A percentile compares a stretch with the other conserved stretches of the same genome.
Conservation (phyloP, 108 stramenopile genomes). For the Cafeteria roenbergensis region DNA sequence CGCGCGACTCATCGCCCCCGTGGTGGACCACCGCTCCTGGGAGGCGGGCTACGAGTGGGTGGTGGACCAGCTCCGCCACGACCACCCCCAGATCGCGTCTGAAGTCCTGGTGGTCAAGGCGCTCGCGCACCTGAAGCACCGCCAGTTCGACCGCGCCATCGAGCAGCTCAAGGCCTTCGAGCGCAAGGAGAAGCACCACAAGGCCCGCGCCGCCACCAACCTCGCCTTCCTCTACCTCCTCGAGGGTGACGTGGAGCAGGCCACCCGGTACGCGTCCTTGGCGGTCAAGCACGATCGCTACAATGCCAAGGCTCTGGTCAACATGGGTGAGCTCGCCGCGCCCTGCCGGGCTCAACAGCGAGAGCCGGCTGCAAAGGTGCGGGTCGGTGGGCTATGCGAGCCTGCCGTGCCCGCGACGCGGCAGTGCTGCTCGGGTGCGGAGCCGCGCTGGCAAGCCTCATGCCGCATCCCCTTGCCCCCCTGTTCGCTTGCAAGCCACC, state of each 20-base stretch:
- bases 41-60: constrained; percentile 62
- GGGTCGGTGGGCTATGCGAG: too few relatives aligned
- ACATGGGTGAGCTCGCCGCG: too few relatives aligned
- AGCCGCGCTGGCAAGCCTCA: too few relatives aligned
- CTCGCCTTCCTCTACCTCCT: constrained; percentile 69
- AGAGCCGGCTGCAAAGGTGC: too few relatives aligned
- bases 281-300: constrained; percentile 61
- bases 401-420: too few relatives aligned
- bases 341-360: too few relatives aligned
- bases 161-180: constrained; percentile 60
- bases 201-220: constrained; percentile 64
- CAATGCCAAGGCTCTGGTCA: constrained; percentile 74
- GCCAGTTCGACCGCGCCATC: constrained; percentile 39
- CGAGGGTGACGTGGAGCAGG: constrained; percentile 47
- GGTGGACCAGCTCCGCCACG: constrained; percentile 42
- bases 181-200: constrained; percentile 55
- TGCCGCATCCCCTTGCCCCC: too few relatives aligned
- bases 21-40: constrained; percentile 41
- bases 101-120: constrained; percentile 60
- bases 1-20: constrained; percentile 59
- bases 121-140: constrained; percentile 34
- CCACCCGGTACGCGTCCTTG: constrained; percentile 49
- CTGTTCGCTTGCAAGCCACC: too few relatives aligned
- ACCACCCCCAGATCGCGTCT: constrained; percentile 46
- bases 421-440: too few relatives aligned